Percentiles rank a stretch among this genome's conserved stretches.
These are phyloP conservation scores for Blakeslea trispora DNA, from an alignment of 371 early-diverging fungal species.

Conservation along the genomic window DNA sequence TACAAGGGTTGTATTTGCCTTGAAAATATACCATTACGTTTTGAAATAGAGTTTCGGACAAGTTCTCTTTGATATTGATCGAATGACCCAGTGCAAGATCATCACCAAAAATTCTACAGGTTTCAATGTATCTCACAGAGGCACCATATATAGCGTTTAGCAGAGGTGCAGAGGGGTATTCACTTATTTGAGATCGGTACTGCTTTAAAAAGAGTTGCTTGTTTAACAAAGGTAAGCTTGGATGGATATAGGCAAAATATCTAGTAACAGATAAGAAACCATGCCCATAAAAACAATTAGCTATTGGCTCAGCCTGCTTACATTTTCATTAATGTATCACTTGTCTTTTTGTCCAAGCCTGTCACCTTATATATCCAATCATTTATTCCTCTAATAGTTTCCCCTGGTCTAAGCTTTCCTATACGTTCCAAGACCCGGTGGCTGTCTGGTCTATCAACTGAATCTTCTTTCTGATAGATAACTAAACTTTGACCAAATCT, in stretches of 20 bases:
- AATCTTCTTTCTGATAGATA: constrained; percentile 29
- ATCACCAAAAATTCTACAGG: constrained; percentile 40
- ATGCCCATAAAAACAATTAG: neutral
- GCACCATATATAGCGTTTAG: constrained; percentile 50
- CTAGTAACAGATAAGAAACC: constrained; percentile 12
- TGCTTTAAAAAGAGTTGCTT: constrained; percentile 48
- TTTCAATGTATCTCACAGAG: constrained; percentile 49
- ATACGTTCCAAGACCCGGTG: constrained; percentile 23
- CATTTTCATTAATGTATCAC: constrained; percentile 50
- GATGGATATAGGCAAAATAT: constrained; percentile 54
- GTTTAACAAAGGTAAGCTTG: constrained; percentile 50
- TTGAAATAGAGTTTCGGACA: constrained; percentile 47
- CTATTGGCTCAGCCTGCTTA: constrained; percentile 15
- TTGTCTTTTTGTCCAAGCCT: constrained; percentile 42
- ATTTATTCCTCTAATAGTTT: constrained; percentile 39
- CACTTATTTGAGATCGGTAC: constrained; percentile 41
- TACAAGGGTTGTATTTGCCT: constrained; percentile 36
- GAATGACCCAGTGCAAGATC: constrained; percentile 16
- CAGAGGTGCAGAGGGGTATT: constrained; percentile 47
- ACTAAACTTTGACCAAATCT: constrained; percentile 43
- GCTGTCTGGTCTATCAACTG: constrained; percentile 11
- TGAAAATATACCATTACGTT: constrained; percentile 35
- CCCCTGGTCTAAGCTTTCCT: constrained; percentile 39
- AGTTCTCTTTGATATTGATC: constrained; percentile 28
- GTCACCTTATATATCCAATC: constrained; percentile 46